Percentiles rank a stretch among this genome's conserved stretches.
phyloP scores from a whole-genome alignment of 768 basidiomycete species.

The Kwoniella newhampshirensis region DNA sequence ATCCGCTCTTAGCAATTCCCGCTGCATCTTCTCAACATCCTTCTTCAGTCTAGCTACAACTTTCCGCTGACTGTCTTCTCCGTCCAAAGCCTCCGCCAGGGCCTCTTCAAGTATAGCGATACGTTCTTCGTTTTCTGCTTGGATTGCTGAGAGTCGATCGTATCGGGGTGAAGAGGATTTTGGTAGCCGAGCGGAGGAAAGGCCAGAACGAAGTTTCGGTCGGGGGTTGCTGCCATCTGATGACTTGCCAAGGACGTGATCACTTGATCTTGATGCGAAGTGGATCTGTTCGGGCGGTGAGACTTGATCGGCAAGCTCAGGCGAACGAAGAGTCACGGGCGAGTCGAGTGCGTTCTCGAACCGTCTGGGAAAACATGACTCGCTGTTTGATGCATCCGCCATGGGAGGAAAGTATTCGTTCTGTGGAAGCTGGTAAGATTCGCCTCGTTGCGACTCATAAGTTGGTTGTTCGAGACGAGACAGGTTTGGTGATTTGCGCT shows the following conservation, averaged over 20 bases:
- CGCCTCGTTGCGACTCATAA: too few relatives aligned
- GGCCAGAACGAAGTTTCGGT: too few relatives aligned
- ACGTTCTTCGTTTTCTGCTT: constrained; percentile 32
- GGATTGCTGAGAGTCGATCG: constrained; percentile 14
- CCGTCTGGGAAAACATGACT: neutral
- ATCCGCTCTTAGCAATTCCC: constrained; percentile 34
- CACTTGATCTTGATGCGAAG: too few relatives aligned
- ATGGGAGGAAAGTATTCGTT: too few relatives aligned
- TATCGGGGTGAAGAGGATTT: constrained; percentile 13
- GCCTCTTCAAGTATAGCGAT: constrained; percentile 34
- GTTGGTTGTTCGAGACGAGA: neutral
- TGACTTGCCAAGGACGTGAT: too few relatives aligned
- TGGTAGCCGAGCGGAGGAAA: neutral
- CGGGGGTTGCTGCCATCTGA: too few relatives aligned
- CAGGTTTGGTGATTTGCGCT: neutral
- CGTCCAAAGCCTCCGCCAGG: constrained; percentile 32
- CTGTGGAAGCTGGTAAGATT: too few relatives aligned
- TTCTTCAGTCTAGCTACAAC: constrained; percentile 27
- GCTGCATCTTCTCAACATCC: constrained; percentile 39
- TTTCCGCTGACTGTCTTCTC: constrained; percentile 40
- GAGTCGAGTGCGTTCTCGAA: constrained; percentile 5
- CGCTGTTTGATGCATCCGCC: too few relatives aligned
- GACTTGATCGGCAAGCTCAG: neutral
- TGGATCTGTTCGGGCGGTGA: neutral
- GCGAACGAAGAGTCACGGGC: constrained; percentile 1